Base-by-base conservation (phyloP, 768 basidiomycete genomes). In the Kwoniella sp. region DNA sequence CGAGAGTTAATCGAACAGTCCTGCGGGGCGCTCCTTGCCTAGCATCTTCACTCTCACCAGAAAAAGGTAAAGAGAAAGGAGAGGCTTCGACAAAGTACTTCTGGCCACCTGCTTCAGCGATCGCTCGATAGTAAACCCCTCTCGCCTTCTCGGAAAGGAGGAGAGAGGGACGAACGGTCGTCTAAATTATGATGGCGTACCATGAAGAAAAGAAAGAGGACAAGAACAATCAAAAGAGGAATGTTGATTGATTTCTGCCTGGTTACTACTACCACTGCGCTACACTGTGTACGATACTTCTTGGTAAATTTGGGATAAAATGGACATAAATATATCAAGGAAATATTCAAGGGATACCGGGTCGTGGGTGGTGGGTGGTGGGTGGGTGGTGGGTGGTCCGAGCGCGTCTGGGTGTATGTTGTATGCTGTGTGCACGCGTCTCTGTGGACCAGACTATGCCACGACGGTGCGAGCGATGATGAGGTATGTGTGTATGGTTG, bases 21-120 rank as follows among this genome's bases (percentile, higher is more conserved):
- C 66, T 68, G 69, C 69, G 69, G 69, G 67, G 67, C 59, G 67
- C 60, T 51, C 53, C 47, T 57, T 47, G 52, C n/a, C n/a, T n/a
- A n/a, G n/a, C n/a, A n/a, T n/a, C n/a, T n/a, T n/a, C n/a, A n/a
- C 30, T 40, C 48, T 21, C n/a, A 27, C 21, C 21, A 37, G 29
- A 36, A 51, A 27, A 30, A 49, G 22, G n/a, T n/a, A n/a, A n/a
- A n/a, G n/a, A n/a, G n/a, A n/a, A n/a, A n/a, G n/a, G n/a, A n/a
- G n/a, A n/a, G n/a, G n/a, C n/a, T n/a, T 53, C 48, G 25, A 37
- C 52, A 47, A 58, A 33, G 30, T 49, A 33, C 40, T 37, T 68
- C 60, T 66, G 51, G 51, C 61, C 64, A 67, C 48, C 65, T 60
- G 61, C 57, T 68, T 61, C 52, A 60, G 37, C 60, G 52, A 58